Base-by-base conservation (phyloP, 2,329 filamentous ascomycete species). In the Calonectria crousiana region DNA sequence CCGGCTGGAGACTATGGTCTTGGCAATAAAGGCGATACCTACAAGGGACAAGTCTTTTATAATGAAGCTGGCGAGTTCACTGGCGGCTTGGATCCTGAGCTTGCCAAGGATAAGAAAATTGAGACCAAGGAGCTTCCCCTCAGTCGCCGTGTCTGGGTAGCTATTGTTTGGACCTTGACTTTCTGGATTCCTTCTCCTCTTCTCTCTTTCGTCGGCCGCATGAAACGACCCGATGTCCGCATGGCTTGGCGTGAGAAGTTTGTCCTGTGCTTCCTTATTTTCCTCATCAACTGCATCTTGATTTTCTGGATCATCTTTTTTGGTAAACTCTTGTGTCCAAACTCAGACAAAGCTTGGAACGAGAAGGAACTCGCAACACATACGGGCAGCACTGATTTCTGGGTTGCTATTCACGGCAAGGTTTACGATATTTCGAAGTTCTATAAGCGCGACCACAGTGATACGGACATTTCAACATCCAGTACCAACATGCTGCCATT, bases 171-270 rank as follows among this genome's bases (percentile, higher is more conserved):
- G 95, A 90, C 91, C 1, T 78, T 97, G 64, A 99, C 97, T 0
- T 98, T 95, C 83, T 98, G 95, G 94, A 97, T 98, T 78, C 97
- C 97, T 0, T 98, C 96, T 0, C 94, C 95, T 62, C 78, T 94
- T 2, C 91, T 99, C 20, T 90, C 91, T n/a, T 93, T 89, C 74
- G 82, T 98, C 72, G 97, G 97, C 38, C 94, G 96, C 28, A 99
- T 99, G 97, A 97, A 98, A 86, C 93, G 97, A 70, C 97, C 96
- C 2, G 97, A 99, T 85, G 95, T 99, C 11, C 94, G 97, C 32
- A 94, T 98, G 92, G 97, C 97, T 0, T 99, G 97, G 97, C 92
- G 97, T 84, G 97, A 99, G 82, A 99, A 99, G 85, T 67, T 99
- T 14, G 93, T 97, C 0, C 88, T 99, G 14, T 92, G 96, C 60